Evolutionary conservation across 257 asterid genomes (phyloP), one percentile per base, ranked within the genome.

Genomic region (Ilex asprella): DNA sequence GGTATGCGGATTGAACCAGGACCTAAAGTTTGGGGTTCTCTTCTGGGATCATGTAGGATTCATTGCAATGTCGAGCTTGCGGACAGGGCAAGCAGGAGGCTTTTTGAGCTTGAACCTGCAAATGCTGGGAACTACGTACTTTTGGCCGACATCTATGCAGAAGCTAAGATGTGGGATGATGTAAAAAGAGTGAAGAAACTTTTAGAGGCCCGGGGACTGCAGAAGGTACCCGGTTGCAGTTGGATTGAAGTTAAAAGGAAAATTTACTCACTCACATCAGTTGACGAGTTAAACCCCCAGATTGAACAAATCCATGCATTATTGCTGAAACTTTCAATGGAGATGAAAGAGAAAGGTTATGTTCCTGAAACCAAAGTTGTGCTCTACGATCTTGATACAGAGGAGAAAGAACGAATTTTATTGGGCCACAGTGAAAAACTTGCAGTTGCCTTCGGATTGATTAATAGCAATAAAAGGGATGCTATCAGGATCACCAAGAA

Each of bases 111-210:
- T 7, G 98, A 91, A 69, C 98, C 95, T 16, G 66, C 59, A 55
- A 91, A 91, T 68, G 98, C 98, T 10, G 96, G 98, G 65, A 91
- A 91, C 67, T 91, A 91, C 16, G 89, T 91, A 54, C 94, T 91
- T 74, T 75, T 91, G 31, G 91, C 96, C 16, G 91, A 88, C 44
- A 84, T 86, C 29, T 91, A 91, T 60, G 87, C 96, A 21, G 85
- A 82, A 73, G 97, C 94, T 29, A 75, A 75, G 74, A 80, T 85
- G 96, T 91, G 98, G 98, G 83, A 71, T 15, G 86, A 86, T 70
- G 96, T 88, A 16, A 83, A 76, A 72, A 79, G 81, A 57, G 84
- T 91, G 46, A 86, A 77, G 84, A 77, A 71, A 66, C 89, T 82
- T 65, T 58, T 86, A 55, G 90, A 88, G 71, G 78, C 79, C n/a